phyloP scores from a whole-genome alignment of 2,329 filamentous ascomycete species.

The Grosmannia serpens region DNA sequence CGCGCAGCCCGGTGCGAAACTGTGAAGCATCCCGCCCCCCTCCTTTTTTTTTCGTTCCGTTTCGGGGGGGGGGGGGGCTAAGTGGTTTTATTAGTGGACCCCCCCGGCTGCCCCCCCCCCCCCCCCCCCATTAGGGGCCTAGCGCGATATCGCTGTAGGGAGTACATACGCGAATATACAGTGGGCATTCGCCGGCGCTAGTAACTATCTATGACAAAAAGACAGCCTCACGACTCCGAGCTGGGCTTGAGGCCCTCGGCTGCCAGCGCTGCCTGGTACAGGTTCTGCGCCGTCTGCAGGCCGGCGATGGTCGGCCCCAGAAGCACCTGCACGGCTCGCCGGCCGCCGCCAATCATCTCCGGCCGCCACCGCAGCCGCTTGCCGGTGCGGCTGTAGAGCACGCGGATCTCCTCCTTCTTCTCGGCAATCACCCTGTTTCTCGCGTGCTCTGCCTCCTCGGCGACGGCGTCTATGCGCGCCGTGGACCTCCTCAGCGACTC shows the following conservation, averaged over 20 bases:
- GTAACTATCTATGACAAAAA: neutral
- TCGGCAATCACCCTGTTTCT: slow-evolving; percentile 54
- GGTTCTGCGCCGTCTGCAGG: slow-evolving; percentile 50
- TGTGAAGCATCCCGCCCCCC: no score
- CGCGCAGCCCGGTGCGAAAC: no score
- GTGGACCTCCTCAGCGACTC: slow-evolving; percentile 71
- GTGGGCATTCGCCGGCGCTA: no score
- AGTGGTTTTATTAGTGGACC: no score
- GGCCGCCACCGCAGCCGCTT: slow-evolving; percentile 62
- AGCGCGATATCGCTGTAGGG: neutral
- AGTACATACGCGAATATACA: no score
- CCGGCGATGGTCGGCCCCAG: slow-evolving; percentile 64
- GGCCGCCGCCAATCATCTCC: slow-evolving; percentile 60
- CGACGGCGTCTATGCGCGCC: slow-evolving; percentile 70
- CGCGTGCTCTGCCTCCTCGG: slow-evolving; percentile 66
- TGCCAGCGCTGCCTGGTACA: slow-evolving; percentile 13
- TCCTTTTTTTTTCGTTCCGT: no score
- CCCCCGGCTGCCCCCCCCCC: no score
- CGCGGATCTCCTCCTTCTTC: slow-evolving; percentile 58
- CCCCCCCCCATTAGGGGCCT: no score
- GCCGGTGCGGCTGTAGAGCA: slow-evolving; percentile 59
- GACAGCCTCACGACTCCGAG: slow-evolving; percentile 6
- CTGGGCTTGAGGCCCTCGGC: slow-evolving; percentile 13
- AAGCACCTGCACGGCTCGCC: slow-evolving; percentile 62
- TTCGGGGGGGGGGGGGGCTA: no score